Evolutionary conservation across 495 filamentous ascomycete genomes (phyloP).

Genomic region (Tetracladium marchalianum): DNA sequence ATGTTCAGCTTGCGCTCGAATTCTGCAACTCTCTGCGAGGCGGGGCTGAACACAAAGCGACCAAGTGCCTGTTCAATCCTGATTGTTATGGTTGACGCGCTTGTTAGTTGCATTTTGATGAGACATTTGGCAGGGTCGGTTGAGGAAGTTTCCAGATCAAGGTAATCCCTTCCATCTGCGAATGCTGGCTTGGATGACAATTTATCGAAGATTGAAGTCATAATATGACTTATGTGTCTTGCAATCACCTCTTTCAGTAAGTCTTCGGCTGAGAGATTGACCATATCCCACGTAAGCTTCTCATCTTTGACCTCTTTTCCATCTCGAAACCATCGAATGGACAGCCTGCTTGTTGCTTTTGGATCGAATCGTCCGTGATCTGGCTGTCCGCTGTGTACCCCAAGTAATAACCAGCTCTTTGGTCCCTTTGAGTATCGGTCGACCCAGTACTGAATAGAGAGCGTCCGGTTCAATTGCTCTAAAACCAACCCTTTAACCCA

Average conservation of each 20-base stretch:
- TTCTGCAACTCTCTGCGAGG: constrained; percentile 26
- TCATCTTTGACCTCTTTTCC: constrained; percentile 58
- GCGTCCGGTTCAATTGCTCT: constrained; percentile 63
- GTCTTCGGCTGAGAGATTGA: constrained; percentile 57
- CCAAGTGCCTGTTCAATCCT: constrained; percentile 61
- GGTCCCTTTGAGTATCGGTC: constrained; percentile 40
- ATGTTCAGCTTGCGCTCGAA: constrained; percentile 44
- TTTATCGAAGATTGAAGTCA: constrained; percentile 48
- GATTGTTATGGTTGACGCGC: constrained; percentile 44
- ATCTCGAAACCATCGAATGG: constrained; percentile 77
- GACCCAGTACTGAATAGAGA: constrained; percentile 87
- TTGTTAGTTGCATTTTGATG: constrained; percentile 58
- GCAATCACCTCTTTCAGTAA: constrained; percentile 67
- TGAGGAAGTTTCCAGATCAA: constrained; percentile 42
- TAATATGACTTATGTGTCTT: constrained; percentile 56
- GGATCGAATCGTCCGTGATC: constrained; percentile 22
- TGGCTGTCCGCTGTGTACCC: constrained; percentile 54
- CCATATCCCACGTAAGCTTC: constrained; percentile 53
- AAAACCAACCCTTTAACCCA: constrained; percentile 72
- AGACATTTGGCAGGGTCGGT: constrained; percentile 54
- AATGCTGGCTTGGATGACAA: constrained; percentile 50
- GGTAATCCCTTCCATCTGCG: constrained; percentile 38
- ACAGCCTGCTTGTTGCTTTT: constrained; percentile 39
- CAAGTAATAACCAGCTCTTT: constrained; percentile 89
- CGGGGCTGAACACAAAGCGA: constrained; percentile 39